phyloP scores from a whole-genome alignment of 225 moss, liverwort and hornwort species.

The Sphagnum tenellum region DNA sequence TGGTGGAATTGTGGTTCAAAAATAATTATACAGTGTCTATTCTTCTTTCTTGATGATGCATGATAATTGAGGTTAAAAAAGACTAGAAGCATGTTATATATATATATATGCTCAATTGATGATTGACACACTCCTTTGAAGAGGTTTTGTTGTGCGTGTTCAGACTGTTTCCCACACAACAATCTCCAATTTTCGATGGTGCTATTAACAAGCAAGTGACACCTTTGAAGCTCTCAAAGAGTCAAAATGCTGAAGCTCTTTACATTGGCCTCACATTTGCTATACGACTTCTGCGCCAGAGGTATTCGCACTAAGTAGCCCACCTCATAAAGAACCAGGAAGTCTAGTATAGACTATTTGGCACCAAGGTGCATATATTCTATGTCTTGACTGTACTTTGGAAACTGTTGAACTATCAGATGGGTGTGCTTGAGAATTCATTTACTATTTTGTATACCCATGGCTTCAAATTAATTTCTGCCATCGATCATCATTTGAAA shows the following conservation, averaged over 20 bases:
- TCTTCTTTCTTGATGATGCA: no score
- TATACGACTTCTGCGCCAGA: slow-evolving; percentile 19
- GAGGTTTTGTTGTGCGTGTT: not conserved
- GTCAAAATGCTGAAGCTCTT: slow-evolving; percentile 16
- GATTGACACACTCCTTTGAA: not conserved
- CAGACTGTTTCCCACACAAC: slow-evolving; percentile 61
- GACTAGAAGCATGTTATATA: no score
- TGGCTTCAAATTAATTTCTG: no score
- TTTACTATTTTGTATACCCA: no score
- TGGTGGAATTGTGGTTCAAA: not conserved
- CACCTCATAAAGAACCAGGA: no score
- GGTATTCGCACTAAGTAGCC: slow-evolving; percentile 10
- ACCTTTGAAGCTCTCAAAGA: slow-evolving; percentile 26
- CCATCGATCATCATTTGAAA: no score
- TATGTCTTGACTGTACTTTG: not conserved
- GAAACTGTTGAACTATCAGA: not conserved
- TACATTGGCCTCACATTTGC: slow-evolving; percentile 36
- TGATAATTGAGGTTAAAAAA: no score
- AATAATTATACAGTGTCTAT: no score
- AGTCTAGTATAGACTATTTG: not conserved
- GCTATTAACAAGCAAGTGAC: slow-evolving; percentile 36
- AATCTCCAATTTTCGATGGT: slow-evolving; percentile 63
- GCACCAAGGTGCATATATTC: not conserved
- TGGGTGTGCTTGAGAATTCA: no score
- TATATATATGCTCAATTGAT: no score